A percentile compares a stretch with the other conserved stretches of the same genome.
These are phyloP conservation scores for Solanum pimpinellifolium DNA, from an alignment of 257 asterid species.

Conservation along the genomic window DNA sequence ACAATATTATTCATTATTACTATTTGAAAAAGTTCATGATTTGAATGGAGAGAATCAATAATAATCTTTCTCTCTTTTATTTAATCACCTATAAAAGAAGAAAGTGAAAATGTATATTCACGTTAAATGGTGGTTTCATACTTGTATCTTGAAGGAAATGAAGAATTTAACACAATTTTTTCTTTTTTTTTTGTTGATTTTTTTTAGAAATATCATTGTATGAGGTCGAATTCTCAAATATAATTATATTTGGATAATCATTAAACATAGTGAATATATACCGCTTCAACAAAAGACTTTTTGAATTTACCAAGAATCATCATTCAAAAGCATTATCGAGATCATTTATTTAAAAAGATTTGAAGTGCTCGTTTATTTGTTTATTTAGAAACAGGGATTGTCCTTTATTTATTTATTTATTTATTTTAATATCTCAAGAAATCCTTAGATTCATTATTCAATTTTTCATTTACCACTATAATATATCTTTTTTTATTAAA, in stretches of 20 bases:
- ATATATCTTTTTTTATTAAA: no score
- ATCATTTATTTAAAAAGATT: no score
- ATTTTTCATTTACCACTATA: no score
- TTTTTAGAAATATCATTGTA: no score
- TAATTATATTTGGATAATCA: neutral
- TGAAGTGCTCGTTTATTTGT: neutral
- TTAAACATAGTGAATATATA: neutral
- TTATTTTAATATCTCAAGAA: no score
- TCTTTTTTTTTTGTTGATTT: no score
- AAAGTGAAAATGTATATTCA: neutral
- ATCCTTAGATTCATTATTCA: no score
- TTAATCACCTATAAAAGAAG: neutral
- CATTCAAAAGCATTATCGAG: neutral
- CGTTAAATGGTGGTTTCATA: neutral
- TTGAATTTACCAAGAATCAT: neutral
- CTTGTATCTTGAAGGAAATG: no score
- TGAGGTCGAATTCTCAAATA: neutral
- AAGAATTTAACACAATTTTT: no score
- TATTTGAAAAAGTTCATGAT: neutral
- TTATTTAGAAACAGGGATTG: no score
- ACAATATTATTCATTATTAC: neutral
- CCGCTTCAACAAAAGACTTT: neutral
- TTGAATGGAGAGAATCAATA: neutral
- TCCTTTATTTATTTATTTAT: no score
- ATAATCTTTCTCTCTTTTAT: neutral